Evolutionary conservation across 2,329 filamentous ascomycete species (phyloP).

Genomic region (Chaetomium sp.): DNA sequence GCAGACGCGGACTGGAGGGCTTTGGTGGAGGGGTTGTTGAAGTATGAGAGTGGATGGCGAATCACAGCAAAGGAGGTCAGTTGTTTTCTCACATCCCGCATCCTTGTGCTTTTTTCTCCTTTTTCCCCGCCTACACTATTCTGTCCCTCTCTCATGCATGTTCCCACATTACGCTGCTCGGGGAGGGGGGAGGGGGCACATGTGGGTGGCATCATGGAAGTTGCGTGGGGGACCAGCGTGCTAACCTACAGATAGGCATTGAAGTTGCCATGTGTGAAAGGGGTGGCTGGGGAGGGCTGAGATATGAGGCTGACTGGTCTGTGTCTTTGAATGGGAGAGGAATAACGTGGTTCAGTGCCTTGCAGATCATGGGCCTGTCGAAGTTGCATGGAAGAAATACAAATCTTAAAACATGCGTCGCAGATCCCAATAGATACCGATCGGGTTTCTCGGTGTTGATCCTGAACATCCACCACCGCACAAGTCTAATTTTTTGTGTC

Average conservation of each 20-base stretch:
- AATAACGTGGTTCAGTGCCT: not conserved
- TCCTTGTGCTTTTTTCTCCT: not conserved
- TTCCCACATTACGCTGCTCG: too few species aligned
- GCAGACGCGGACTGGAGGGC: conserved; percentile 53
- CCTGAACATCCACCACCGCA: too few species aligned
- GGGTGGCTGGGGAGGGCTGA: not conserved
- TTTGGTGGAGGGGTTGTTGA: conserved; percentile 61
- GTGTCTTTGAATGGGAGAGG: not conserved
- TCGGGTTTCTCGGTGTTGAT: too few species aligned
- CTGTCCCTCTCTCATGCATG: too few species aligned
- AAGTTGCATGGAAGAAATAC: too few species aligned
- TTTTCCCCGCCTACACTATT: too few species aligned
- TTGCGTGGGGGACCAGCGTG: not conserved
- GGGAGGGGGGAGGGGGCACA: too few species aligned
- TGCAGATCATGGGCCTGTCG: too few species aligned
- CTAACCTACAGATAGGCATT: conserved; percentile 10
- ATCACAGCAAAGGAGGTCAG: conserved; percentile 48
- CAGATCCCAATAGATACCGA: too few species aligned
- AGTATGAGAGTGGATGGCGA: conserved; percentile 61
- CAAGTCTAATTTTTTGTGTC: too few species aligned
- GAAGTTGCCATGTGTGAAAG: conserved; percentile 11
- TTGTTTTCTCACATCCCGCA: not conserved
- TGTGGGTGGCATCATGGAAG: too few species aligned
- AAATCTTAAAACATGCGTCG: too few species aligned
- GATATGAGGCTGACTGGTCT: not conserved